Evolutionary conservation across 2,329 filamentous ascomycete genomes (phyloP).

Genomic region (Aspergillus tubingensis): DNA sequence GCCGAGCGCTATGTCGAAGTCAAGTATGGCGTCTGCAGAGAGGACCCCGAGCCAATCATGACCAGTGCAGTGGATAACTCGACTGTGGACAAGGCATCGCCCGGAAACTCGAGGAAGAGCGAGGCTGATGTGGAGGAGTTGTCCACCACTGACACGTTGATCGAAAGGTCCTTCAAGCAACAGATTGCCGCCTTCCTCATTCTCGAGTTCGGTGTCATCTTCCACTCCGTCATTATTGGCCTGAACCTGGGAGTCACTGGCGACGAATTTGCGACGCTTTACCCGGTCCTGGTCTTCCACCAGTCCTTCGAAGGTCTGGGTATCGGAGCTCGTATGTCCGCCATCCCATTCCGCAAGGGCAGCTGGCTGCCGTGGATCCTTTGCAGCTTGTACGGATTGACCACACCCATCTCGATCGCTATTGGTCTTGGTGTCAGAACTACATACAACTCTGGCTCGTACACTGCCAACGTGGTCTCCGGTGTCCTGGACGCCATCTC

Average conservation of each 20-base stretch:
- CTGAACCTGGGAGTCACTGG: constrained; percentile 63
- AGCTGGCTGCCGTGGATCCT: constrained; percentile 16
- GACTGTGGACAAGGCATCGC: neutral
- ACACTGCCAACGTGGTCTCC: constrained; percentile 11
- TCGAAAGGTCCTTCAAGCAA: constrained; percentile 35
- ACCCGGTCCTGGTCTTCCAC: constrained; percentile 64
- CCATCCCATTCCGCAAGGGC: constrained; percentile 53
- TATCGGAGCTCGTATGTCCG: constrained; percentile 61
- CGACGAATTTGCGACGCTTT: constrained; percentile 59
- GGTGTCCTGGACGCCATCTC: constrained; percentile 15
- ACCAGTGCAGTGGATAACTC: constrained; percentile 9
- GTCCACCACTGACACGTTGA: neutral
- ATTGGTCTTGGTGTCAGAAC: constrained; percentile 15
- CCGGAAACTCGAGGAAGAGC: neutral
- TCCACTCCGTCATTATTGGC: constrained; percentile 66
- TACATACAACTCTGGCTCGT: constrained; percentile 15
- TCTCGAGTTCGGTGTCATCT: constrained; percentile 63
- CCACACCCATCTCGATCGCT: constrained; percentile 16
- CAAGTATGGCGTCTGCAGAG: constrained; percentile 14
- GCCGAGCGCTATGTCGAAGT: constrained; percentile 17
- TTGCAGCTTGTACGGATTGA: constrained; percentile 15
- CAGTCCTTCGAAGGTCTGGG: constrained; percentile 66
- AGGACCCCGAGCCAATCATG: constrained; percentile 14
- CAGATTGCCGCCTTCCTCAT: constrained; percentile 47
- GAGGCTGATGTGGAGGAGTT: constrained; percentile 5